Evolutionary conservation across 192 early-diverging fungal species (phyloP).

Genomic region (Backusella morwellensis): DNA sequence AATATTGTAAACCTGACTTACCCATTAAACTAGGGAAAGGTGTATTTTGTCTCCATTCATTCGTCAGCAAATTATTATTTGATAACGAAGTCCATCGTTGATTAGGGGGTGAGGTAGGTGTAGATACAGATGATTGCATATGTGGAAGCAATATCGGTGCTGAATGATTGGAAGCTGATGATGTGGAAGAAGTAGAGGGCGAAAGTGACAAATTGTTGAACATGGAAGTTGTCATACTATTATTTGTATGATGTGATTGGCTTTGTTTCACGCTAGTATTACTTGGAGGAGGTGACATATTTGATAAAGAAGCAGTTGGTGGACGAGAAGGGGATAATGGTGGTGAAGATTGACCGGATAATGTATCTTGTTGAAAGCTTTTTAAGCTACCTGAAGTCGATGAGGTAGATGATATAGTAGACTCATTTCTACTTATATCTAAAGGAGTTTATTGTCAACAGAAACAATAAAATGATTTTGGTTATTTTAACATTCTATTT

Average conservation of each 20-base stretch:
- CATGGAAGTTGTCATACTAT: constrained; percentile 6
- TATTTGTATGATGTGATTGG: not conserved
- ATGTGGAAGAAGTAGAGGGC: constrained; percentile 10
- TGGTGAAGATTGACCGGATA: not conserved
- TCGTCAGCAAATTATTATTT: not conserved
- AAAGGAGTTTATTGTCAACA: not conserved
- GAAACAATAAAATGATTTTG: not conserved
- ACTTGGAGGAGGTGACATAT: not conserved
- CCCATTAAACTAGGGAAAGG: constrained; percentile 19
- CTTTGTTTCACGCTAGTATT: not conserved
- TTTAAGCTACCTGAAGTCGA: not conserved
- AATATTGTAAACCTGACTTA: not conserved
- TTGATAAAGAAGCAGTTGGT: not conserved
- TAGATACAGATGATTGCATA: constrained; percentile 6
- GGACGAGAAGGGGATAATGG: constrained; percentile 6
- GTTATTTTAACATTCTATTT: not conserved
- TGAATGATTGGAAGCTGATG: constrained; percentile 7
- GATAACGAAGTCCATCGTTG: not conserved
- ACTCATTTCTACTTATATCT: not conserved
- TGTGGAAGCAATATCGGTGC: constrained; percentile 13
- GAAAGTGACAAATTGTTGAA: constrained; percentile 1
- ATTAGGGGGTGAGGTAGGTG: constrained; percentile 12
- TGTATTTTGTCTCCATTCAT: constrained; percentile 17
- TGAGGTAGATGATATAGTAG: not conserved
- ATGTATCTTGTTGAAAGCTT: not conserved